Conservation (phyloP, 2,329 filamentous ascomycete genomes). For the Phaeophleospora eucalypticola region DNA sequence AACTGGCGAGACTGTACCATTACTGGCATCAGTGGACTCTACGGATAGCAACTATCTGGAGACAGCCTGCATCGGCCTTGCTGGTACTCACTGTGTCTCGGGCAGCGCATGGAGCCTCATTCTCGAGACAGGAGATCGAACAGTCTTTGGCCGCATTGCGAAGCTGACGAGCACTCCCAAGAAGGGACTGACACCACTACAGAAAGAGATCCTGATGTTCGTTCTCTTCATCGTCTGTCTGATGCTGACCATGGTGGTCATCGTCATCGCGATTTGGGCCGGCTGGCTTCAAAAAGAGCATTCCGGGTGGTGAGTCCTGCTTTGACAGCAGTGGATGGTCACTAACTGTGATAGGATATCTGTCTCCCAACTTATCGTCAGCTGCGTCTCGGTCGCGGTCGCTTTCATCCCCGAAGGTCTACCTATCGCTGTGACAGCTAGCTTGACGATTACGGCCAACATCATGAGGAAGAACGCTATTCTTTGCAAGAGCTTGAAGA, state of each 20-base stretch:
- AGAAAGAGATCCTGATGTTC: conserved; percentile 70
- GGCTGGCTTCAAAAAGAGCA: conserved; percentile 65
- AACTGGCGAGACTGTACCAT: conserved; percentile 61
- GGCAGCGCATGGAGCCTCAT: conserved; percentile 65
- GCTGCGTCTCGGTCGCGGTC: conserved; percentile 65
- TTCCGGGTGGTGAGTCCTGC: conserved; percentile 50
- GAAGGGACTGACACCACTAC: conserved; percentile 62
- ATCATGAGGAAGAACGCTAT: conserved; percentile 74
- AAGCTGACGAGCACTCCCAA: conserved; percentile 67
- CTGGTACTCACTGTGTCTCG: conserved; percentile 73
- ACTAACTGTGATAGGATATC: conserved; percentile 52
- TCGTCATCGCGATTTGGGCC: conserved; percentile 54
- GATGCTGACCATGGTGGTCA: conserved; percentile 62
- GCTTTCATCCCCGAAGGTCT: conserved; percentile 74
- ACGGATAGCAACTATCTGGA: conserved; percentile 73
- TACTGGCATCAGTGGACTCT: conserved; percentile 60
- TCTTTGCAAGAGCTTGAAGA: conserved; percentile 75
- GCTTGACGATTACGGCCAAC: conserved; percentile 70
- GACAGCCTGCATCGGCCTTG: conserved; percentile 69
- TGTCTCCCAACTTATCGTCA: conserved; percentile 67
- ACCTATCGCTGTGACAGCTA: conserved; percentile 62
- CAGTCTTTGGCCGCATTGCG: conserved; percentile 70
- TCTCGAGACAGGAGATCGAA: conserved; percentile 66
- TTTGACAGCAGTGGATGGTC: not conserved
- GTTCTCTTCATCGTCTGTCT: conserved; percentile 65